phyloP scores from a whole-genome alignment of 352 stramenopile species.

The Phytophthora vignae region DNA sequence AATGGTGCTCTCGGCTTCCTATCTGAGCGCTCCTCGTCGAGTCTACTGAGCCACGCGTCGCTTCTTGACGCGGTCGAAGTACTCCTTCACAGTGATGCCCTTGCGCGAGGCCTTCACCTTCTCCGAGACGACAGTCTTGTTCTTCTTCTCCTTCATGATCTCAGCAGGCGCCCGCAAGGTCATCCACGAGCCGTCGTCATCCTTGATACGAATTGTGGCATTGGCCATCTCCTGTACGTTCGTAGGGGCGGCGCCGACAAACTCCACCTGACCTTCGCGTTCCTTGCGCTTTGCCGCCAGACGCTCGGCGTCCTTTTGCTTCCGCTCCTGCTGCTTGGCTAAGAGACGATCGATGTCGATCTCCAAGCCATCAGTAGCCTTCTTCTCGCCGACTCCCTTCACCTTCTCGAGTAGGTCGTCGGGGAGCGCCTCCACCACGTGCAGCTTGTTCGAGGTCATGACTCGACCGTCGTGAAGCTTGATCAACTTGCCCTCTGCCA shows the following conservation, averaged over 20 bases:
- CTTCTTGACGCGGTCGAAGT: slow-evolving; percentile 89
- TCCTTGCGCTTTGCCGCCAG: slow-evolving; percentile 55
- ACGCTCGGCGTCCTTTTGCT: slow-evolving; percentile 60
- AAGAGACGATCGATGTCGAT: slow-evolving; percentile 83
- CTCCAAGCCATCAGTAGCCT: slow-evolving; percentile 45
- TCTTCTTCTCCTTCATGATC: slow-evolving; percentile 79
- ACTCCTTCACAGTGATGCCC: slow-evolving; percentile 87
- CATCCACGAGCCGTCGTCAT: slow-evolving; percentile 82
- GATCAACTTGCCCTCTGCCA: slow-evolving; percentile 79
- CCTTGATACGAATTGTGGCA: slow-evolving; percentile 82
- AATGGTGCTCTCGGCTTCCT: neutral
- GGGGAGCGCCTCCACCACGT: slow-evolving; percentile 82
- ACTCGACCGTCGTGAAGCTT: slow-evolving; percentile 76
- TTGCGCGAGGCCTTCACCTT: slow-evolving; percentile 78
- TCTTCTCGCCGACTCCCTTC: slow-evolving; percentile 48
- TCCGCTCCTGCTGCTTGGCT: slow-evolving; percentile 73
- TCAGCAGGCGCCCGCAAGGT: slow-evolving; percentile 80
- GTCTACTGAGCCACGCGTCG: slow-evolving; percentile 59
- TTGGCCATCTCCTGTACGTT: slow-evolving; percentile 81
- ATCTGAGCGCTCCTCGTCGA: slow-evolving; percentile 14
- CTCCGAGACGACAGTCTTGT: slow-evolving; percentile 66
- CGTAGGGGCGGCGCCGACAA: slow-evolving; percentile 61
- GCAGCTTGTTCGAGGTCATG: slow-evolving; percentile 88
- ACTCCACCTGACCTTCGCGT: slow-evolving; percentile 63
- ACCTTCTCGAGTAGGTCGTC: slow-evolving; percentile 74